Conservation (phyloP, 2,329 filamentous ascomycete genomes). For the Emergomyces africanus region DNA sequence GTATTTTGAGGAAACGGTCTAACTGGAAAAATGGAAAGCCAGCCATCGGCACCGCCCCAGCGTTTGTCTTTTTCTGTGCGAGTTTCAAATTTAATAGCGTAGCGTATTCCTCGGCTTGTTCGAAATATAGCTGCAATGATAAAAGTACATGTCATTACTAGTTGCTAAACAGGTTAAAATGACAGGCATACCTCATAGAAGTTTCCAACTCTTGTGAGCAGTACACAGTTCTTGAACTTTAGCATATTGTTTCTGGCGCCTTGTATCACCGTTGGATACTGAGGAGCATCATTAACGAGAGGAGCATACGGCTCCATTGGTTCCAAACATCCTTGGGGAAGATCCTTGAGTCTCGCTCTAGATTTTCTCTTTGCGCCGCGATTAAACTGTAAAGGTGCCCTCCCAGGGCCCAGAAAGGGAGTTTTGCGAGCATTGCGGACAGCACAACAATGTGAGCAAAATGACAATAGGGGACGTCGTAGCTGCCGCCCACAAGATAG, state of each 20-base stretch:
- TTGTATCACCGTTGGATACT: slow-evolving; percentile 78
- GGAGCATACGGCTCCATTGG: slow-evolving; percentile 29
- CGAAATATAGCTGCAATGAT: slow-evolving; percentile 61
- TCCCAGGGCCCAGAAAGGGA: not conserved
- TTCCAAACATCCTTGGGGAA: slow-evolving; percentile 45
- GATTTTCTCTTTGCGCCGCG: slow-evolving; percentile 27
- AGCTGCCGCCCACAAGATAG: slow-evolving; percentile 2
- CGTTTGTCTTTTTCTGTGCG: slow-evolving; percentile 64
- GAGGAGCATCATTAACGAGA: slow-evolving; percentile 36
- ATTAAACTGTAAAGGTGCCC: not conserved
- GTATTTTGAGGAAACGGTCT: slow-evolving; percentile 79
- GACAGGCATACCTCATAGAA: slow-evolving; percentile 62
- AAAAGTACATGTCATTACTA: not conserved
- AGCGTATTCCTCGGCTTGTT: slow-evolving; percentile 82
- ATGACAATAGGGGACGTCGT: not conserved
- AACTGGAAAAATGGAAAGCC: slow-evolving; percentile 91
- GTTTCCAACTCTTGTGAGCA: slow-evolving; percentile 82
- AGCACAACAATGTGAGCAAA: not conserved
- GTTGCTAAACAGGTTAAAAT: not conserved
- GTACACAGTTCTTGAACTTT: slow-evolving; percentile 78
- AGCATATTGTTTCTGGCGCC: slow-evolving; percentile 83
- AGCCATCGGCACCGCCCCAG: slow-evolving; percentile 75
- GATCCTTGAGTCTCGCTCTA: slow-evolving; percentile 32
- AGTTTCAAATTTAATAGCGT: slow-evolving; percentile 81
- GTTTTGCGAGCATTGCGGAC: not conserved